phyloP scores from a whole-genome alignment of 805 yeast genomes.

The Nakazawaea wickerhamii region DNA sequence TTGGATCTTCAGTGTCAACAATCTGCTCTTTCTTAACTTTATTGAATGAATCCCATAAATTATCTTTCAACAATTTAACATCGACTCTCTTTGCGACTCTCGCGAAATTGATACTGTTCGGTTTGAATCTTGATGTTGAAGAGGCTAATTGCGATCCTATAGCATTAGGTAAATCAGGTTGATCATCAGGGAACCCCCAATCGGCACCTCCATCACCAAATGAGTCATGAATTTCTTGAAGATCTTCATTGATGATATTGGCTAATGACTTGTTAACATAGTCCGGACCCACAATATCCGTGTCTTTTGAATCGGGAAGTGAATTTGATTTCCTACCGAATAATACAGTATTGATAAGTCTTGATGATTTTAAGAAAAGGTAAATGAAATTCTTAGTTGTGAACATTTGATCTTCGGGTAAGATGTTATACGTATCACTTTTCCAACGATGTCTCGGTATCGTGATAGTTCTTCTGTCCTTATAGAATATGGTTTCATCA shows the following conservation, averaged over 20 bases:
- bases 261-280: slow-evolving; percentile 9
- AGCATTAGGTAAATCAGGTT: slow-evolving; percentile 28
- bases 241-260: slow-evolving; percentile 16
- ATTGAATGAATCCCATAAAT: slow-evolving; percentile 38
- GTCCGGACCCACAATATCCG: not conserved
- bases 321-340: slow-evolving; percentile 30
- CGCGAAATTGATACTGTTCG: slow-evolving; percentile 36
- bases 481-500: slow-evolving; percentile 23
- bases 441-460: slow-evolving; percentile 20
- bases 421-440: slow-evolving; percentile 20
- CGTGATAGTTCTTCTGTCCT: slow-evolving; percentile 20
- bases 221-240: slow-evolving; percentile 21
- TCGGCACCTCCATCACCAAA: slow-evolving; percentile 16
- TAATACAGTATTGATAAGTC: slow-evolving; percentile 23
- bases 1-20: slow-evolving; percentile 2
- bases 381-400: slow-evolving; percentile 42
- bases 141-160: slow-evolving; percentile 18
- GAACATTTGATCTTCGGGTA: slow-evolving; percentile 48
- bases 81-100: slow-evolving; percentile 45
- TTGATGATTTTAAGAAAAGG: slow-evolving; percentile 40
- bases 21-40: slow-evolving; percentile 19
- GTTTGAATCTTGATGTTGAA: slow-evolving; percentile 17
- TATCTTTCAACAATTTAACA: slow-evolving; percentile 39
- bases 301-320: slow-evolving; percentile 32
- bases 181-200: slow-evolving; percentile 23